These are phyloP conservation scores for Hypoxylon rubiginosum DNA, from an alignment of 2,329 filamentous ascomycete genomes.

Conservation along the genomic window DNA sequence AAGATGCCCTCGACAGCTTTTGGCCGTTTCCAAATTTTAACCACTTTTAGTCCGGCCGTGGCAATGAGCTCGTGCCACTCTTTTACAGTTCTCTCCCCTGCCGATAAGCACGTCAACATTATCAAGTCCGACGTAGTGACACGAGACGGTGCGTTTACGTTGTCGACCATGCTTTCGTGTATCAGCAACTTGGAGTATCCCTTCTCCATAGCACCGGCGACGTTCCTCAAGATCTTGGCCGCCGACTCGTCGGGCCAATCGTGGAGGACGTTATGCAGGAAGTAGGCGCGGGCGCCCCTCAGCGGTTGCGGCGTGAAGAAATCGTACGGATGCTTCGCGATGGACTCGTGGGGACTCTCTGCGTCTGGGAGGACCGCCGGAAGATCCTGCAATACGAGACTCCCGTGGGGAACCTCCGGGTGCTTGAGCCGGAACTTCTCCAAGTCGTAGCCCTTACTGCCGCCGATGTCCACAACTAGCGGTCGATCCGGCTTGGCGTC, in stretches of 20 bases:
- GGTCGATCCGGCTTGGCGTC: slow-evolving; percentile 47
- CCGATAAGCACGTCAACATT: slow-evolving; percentile 52
- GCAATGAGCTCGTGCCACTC: slow-evolving; percentile 51
- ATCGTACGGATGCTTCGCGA: slow-evolving; percentile 53
- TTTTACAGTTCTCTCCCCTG: slow-evolving; percentile 51
- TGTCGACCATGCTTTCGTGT: slow-evolving; percentile 55
- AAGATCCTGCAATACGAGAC: slow-evolving; percentile 46
- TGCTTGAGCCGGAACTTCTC: slow-evolving; percentile 52
- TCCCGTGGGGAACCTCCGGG: slow-evolving; percentile 41
- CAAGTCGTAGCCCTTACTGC: slow-evolving; percentile 55
- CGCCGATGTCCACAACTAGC: slow-evolving; percentile 55
- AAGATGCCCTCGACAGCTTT: slow-evolving; percentile 51
- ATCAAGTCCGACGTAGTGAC: slow-evolving; percentile 54
- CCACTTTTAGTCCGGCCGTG: slow-evolving; percentile 45
- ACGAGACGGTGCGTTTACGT: slow-evolving; percentile 46
- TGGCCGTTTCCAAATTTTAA: slow-evolving; percentile 51
- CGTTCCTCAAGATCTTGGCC: slow-evolving; percentile 45
- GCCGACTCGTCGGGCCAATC: slow-evolving; percentile 49
- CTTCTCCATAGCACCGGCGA: slow-evolving; percentile 45
- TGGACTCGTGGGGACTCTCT: slow-evolving; percentile 38
- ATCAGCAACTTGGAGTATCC: slow-evolving; percentile 55
- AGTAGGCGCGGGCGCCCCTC: slow-evolving; percentile 54
- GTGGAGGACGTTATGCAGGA: slow-evolving; percentile 51
- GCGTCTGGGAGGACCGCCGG: slow-evolving; percentile 50
- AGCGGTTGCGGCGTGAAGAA: slow-evolving; percentile 58